phyloP scores from a whole-genome alignment of 306 rosid genomes.

The Ammopiptanthus mongolicus region DNA sequence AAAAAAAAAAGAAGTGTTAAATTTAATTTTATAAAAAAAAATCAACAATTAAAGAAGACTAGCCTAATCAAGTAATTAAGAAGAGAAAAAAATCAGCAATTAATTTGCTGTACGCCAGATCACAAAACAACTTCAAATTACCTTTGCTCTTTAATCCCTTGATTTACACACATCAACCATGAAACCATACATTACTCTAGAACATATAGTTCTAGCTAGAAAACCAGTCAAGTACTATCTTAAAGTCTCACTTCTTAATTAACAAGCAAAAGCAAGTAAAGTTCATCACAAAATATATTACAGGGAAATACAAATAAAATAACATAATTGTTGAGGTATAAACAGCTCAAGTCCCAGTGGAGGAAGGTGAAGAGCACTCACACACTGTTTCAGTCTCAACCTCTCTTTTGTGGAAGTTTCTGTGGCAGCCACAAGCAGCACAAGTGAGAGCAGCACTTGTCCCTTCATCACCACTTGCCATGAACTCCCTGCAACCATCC shows the following conservation, averaged over 20 bases:
- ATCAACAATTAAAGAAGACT: neutral
- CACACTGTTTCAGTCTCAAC: slow-evolving; percentile 49
- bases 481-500: slow-evolving; percentile 91
- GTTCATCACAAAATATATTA: slow-evolving; percentile 11
- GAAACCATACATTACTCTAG: slow-evolving; percentile 4
- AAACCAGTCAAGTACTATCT: neutral
- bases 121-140: neutral
- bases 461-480: slow-evolving; percentile 70
- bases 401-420: slow-evolving; percentile 74
- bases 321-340: neutral
- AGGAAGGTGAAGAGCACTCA: slow-evolving; percentile 48
- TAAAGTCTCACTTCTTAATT: slow-evolving; percentile 8
- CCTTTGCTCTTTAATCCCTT: slow-evolving; percentile 12
- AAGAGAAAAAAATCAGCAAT: neutral
- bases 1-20: neutral
- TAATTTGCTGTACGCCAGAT: neutral
- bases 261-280: slow-evolving; percentile 16
- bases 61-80: neutral
- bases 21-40: no score
- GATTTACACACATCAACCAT: slow-evolving; percentile 23
- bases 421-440: slow-evolving; percentile 92
- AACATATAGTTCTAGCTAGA: neutral
- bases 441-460: slow-evolving; percentile 60
- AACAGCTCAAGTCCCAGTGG: slow-evolving; percentile 28
- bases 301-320: neutral